Evolutionary conservation across 768 basidiomycete genomes (phyloP).

Genomic region (Lactarius akahatsu): DNA sequence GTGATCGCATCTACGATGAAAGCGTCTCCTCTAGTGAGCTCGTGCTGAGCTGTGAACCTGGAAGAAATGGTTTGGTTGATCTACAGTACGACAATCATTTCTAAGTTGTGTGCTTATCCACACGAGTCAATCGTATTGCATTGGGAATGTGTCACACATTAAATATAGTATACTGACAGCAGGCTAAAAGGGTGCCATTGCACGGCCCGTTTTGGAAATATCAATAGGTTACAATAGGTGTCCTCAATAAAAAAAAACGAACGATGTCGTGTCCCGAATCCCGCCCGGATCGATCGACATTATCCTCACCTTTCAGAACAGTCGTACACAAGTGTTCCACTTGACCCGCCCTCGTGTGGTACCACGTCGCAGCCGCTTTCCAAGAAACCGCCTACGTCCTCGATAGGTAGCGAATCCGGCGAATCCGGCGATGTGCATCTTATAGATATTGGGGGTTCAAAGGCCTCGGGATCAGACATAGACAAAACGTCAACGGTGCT

Average conservation of each 20-base stretch:
- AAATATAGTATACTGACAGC: neutral
- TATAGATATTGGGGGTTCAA: neutral
- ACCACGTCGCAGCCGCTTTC: neutral
- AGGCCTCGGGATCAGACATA: neutral
- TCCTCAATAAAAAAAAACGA: neutral
- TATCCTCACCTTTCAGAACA: neutral
- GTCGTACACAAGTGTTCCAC: neutral
- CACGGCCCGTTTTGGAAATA: neutral
- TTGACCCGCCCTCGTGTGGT: neutral
- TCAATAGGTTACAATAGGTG: neutral
- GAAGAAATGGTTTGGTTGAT: no score
- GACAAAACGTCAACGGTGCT: slow-evolving; percentile 16
- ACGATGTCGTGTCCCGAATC: neutral
- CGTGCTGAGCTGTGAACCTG: no score
- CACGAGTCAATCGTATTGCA: no score
- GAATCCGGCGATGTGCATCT: neutral
- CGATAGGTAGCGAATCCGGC: neutral
- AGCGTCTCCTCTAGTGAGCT: neutral
- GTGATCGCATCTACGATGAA: neutral
- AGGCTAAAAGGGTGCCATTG: neutral
- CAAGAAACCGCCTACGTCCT: neutral
- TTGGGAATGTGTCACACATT: neutral
- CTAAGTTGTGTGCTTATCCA: neutral
- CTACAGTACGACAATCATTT: neutral
- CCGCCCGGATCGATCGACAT: neutral